These are phyloP conservation scores for Termitomyces sp. DNA, from an alignment of 768 basidiomycete genomes.

Conservation along the genomic window DNA sequence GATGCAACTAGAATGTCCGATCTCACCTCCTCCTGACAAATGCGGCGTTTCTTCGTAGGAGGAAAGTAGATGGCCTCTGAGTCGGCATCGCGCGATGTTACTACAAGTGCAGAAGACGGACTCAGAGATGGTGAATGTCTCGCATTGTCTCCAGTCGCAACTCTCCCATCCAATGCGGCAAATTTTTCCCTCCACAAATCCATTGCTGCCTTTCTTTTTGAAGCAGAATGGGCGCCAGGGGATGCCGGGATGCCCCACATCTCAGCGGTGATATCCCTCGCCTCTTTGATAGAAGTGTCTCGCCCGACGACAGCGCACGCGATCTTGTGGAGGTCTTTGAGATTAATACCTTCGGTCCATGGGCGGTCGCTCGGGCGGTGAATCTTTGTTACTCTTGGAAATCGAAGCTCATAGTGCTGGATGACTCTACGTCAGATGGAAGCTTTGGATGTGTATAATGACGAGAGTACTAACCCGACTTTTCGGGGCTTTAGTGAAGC, in stretches of 20 bases:
- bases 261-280: constrained; percentile 35
- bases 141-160: neutral
- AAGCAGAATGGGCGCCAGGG: constrained; percentile 29
- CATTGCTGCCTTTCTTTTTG: constrained; percentile 33
- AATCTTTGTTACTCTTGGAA: constrained; percentile 72
- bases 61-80: neutral
- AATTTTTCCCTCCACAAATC: constrained; percentile 40
- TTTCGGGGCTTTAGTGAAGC: constrained; percentile 66
- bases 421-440: neutral
- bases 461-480: constrained; percentile 37
- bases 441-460: neutral
- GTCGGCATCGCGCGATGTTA: neutral
- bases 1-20: neutral
- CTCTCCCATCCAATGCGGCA: constrained; percentile 17
- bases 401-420: constrained; percentile 81
- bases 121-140: neutral
- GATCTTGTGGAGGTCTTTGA: constrained; percentile 46
- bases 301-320: constrained; percentile 51
- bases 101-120: neutral
- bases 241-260: constrained; percentile 33
- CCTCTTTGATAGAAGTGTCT: constrained; percentile 43
- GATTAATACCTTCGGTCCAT: constrained; percentile 53
- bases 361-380: constrained; percentile 54
- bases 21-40: neutral
- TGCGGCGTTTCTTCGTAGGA: neutral